Conservation (phyloP, 2,329 filamentous ascomycete genomes). For the Uncinocarpus reesii region DNA sequence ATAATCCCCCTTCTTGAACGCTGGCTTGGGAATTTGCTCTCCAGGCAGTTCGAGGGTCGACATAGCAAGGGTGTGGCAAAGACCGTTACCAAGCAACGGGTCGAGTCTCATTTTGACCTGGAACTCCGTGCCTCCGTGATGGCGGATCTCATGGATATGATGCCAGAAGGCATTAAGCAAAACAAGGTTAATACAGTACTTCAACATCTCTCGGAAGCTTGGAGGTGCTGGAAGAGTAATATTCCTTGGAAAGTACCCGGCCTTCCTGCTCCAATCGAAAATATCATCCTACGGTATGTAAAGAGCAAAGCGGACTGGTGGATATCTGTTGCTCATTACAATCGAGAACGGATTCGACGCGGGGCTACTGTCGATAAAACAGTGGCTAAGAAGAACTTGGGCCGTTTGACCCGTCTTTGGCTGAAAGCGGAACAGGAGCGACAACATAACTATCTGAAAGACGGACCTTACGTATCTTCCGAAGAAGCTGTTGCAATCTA, state of each 20-base stretch:
- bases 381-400: slow-evolving; percentile 97
- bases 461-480: slow-evolving; percentile 94
- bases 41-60: slow-evolving; percentile 93
- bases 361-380: slow-evolving; percentile 98
- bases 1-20: slow-evolving; percentile 93
- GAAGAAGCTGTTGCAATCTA: slow-evolving; percentile 98
- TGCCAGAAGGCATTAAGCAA: slow-evolving; percentile 98
- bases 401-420: slow-evolving; percentile 88
- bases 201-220: slow-evolving; percentile 93
- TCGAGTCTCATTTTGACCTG: slow-evolving; percentile 96
- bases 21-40: slow-evolving; percentile 94
- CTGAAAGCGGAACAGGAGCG: slow-evolving; percentile 96
- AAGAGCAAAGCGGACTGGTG: slow-evolving; percentile 99
- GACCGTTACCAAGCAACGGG: slow-evolving; percentile 97
- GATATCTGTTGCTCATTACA: slow-evolving; percentile 98
- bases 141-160: slow-evolving; percentile 99
- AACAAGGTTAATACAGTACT: slow-evolving; percentile 98
- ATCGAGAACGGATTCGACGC: slow-evolving; percentile 88
- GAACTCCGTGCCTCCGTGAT: slow-evolving; percentile 96
- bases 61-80: slow-evolving; percentile 99
- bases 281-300: slow-evolving; percentile 95
- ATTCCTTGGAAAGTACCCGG: slow-evolving; percentile 99
- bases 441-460: slow-evolving; percentile 99
- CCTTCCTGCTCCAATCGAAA: slow-evolving; percentile 91
- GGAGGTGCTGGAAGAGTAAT: slow-evolving; percentile 99